These are phyloP conservation scores for Monosporascus cannonballus DNA, from an alignment of 2,329 filamentous ascomycete genomes.

Conservation along the genomic window DNA sequence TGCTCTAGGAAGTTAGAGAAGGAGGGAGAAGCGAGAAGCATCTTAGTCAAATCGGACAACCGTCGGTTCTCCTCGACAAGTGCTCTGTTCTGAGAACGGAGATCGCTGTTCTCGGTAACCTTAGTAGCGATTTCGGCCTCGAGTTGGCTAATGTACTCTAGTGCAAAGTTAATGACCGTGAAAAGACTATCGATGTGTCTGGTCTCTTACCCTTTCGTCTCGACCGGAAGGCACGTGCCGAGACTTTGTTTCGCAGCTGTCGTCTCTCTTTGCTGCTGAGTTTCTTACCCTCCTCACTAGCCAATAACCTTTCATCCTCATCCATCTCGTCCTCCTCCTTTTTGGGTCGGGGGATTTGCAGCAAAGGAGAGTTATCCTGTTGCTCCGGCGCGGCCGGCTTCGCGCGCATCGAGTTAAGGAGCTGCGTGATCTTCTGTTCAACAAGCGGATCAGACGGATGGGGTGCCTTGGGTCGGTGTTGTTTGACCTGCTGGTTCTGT, in stretches of 20 bases:
- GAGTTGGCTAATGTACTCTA: conserved; percentile 95
- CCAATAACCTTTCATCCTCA: conserved; percentile 52
- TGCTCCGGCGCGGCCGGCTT: conserved; percentile 53
- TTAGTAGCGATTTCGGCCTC: conserved; percentile 83
- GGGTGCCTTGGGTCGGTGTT: conserved; percentile 42
- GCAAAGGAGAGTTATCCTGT: conserved; percentile 44
- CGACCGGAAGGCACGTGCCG: conserved; percentile 94
- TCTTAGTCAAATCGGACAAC: conserved; percentile 69
- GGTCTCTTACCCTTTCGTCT: conserved; percentile 79
- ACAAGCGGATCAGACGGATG: conserved; percentile 62
- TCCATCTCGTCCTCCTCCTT: conserved; percentile 99
- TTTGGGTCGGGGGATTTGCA: conserved; percentile 66
- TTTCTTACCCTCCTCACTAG: conserved; percentile 97
- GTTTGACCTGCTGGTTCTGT: conserved; percentile 25
- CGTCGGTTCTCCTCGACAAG: conserved; percentile 82
- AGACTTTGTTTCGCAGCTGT: conserved; percentile 97
- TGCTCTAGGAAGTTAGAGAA: conserved; percentile 77
- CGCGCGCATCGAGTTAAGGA: conserved; percentile 86
- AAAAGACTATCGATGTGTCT: not conserved
- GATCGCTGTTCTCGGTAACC: conserved; percentile 74
- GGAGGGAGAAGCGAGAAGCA: conserved; percentile 72
- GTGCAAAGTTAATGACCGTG: conserved; percentile 40
- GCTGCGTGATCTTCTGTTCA: conserved; percentile 89
- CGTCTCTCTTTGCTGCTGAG: conserved; percentile 90
- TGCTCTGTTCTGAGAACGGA: conserved; percentile 74